Conservation (phyloP, 129 eudicot genomes). For the Cynara cardunculus region DNA sequence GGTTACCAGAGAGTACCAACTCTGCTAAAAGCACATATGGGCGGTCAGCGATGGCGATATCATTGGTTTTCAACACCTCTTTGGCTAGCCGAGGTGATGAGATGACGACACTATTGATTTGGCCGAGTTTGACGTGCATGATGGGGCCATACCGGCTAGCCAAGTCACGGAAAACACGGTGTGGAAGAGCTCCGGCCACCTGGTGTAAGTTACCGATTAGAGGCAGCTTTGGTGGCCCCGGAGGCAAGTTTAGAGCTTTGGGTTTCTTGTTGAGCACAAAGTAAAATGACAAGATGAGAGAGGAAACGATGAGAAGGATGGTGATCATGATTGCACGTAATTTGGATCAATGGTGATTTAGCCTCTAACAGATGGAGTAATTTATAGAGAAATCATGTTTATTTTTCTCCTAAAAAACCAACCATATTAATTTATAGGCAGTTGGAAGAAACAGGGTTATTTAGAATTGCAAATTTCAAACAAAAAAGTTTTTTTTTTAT, state of each 20-base stretch:
- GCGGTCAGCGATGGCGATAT: background rate
- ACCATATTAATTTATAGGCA: too few relatives aligned
- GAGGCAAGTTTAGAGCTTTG: constrained; percentile 5
- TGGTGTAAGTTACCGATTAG: constrained; percentile 17
- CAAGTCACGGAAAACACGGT: constrained; percentile 2
- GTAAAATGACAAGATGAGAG: background rate
- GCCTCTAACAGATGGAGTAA: too few relatives aligned
- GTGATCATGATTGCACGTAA: background rate
- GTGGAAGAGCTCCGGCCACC: background rate
- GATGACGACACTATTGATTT: background rate
- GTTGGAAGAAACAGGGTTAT: too few relatives aligned
- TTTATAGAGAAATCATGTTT: too few relatives aligned
- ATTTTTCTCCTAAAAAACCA: too few relatives aligned
- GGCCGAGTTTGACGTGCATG: constrained; percentile 16
- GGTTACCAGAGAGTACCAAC: background rate
- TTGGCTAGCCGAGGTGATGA: constrained; percentile 1
- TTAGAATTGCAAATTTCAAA: too few relatives aligned
- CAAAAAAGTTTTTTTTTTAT: too few relatives aligned
- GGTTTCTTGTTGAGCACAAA: background rate
- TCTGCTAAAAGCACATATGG: background rate
- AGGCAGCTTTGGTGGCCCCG: background rate
- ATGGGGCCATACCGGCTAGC: constrained; percentile 12
- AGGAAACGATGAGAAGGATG: background rate
- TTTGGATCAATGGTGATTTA: too few relatives aligned
- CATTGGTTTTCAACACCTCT: constrained; percentile 13